Evolutionary conservation across 352 stramenopile species (phyloP).

Genomic region (Globisporangium middletonii): DNA sequence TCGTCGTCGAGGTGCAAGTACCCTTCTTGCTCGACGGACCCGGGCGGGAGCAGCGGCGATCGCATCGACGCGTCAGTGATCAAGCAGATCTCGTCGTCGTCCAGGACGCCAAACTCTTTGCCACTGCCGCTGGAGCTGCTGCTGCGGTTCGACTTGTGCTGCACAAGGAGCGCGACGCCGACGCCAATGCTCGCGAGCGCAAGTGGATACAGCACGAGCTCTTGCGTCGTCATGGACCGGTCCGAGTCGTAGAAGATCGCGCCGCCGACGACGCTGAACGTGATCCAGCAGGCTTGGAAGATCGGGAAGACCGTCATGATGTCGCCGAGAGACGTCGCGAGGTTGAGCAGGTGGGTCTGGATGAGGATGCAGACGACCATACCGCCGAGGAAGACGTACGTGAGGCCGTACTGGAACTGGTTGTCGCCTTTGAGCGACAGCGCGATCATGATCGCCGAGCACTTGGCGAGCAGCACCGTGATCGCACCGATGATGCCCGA

Average conservation of each 20-base stretch:
- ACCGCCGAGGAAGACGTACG: slow-evolving; percentile 82
- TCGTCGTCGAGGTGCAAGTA: slow-evolving; percentile 46
- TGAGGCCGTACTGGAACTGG: slow-evolving; percentile 81
- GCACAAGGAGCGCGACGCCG: slow-evolving; percentile 67
- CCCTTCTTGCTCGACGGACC: slow-evolving; percentile 35
- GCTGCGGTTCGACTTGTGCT: slow-evolving; percentile 27
- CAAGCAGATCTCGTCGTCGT: slow-evolving; percentile 48
- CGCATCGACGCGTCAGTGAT: slow-evolving; percentile 62
- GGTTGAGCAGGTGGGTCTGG: slow-evolving; percentile 86
- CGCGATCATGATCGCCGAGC: slow-evolving; percentile 80
- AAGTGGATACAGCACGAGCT: slow-evolving; percentile 72
- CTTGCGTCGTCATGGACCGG: slow-evolving; percentile 34
- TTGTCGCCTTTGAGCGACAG: slow-evolving; percentile 81
- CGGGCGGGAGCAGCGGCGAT: slow-evolving; percentile 45
- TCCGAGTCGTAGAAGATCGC: slow-evolving; percentile 83
- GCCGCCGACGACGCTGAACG: slow-evolving; percentile 80
- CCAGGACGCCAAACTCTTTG: slow-evolving; percentile 25
- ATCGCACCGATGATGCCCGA: slow-evolving; percentile 83
- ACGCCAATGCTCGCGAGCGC: slow-evolving; percentile 59
- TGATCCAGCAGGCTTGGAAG: slow-evolving; percentile 87
- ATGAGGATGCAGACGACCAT: slow-evolving; percentile 85
- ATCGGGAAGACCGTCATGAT: slow-evolving; percentile 89
- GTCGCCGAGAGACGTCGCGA: slow-evolving; percentile 74
- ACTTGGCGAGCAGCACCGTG: slow-evolving; percentile 81
- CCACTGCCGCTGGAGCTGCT: slow-evolving; percentile 7